A percentile compares a stretch with the other conserved stretches of the same genome.
phyloP scores from a whole-genome alignment of 805 yeast species.

The Teunomyces atbi region DNA sequence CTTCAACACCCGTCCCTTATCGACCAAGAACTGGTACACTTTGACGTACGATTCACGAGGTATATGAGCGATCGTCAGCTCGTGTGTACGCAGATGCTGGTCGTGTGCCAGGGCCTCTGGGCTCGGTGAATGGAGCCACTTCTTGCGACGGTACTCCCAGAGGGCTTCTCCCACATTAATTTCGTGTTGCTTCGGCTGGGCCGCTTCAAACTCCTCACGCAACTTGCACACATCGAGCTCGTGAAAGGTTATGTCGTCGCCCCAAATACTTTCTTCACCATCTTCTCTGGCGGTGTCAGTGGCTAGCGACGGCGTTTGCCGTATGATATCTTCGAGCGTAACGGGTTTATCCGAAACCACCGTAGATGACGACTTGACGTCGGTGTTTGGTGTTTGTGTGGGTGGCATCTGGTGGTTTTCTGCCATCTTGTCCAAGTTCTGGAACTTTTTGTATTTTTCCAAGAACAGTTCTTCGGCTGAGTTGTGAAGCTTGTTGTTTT shows the following conservation, averaged over 20 bases:
- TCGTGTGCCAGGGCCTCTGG: conserved; percentile 14
- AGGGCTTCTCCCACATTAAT: conserved; percentile 50
- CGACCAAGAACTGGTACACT: conserved; percentile 68
- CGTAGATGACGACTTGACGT: conserved; percentile 12
- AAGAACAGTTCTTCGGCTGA: conserved; percentile 32
- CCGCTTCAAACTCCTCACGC: conserved; percentile 32
- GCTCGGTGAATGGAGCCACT: conserved; percentile 56
- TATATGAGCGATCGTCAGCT: conserved; percentile 30
- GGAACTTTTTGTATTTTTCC: conserved; percentile 28
- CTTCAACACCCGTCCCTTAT: conserved; percentile 65
- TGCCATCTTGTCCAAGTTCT: conserved; percentile 32
- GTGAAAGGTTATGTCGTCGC: conserved; percentile 14
- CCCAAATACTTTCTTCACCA: conserved; percentile 11
- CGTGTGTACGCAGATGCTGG: conserved; percentile 8
- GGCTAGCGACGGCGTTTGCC: conserved; percentile 15
- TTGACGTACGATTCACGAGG: conserved; percentile 53
- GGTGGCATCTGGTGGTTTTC: conserved; percentile 17
- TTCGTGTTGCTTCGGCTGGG: conserved; percentile 9
- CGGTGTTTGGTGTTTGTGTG: conserved; percentile 4
- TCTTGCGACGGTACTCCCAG: conserved; percentile 67
- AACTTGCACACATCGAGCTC: conserved; percentile 27
- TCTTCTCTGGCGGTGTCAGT: conserved; percentile 13
- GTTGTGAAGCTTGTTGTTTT: conserved; percentile 18
- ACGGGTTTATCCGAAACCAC: conserved; percentile 10
- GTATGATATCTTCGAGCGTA: conserved; percentile 21